Evolutionary conservation across 768 basidiomycete genomes (phyloP), one percentile per base, ranked within the genome.

Genomic region (Mycena indigotica): DNA sequence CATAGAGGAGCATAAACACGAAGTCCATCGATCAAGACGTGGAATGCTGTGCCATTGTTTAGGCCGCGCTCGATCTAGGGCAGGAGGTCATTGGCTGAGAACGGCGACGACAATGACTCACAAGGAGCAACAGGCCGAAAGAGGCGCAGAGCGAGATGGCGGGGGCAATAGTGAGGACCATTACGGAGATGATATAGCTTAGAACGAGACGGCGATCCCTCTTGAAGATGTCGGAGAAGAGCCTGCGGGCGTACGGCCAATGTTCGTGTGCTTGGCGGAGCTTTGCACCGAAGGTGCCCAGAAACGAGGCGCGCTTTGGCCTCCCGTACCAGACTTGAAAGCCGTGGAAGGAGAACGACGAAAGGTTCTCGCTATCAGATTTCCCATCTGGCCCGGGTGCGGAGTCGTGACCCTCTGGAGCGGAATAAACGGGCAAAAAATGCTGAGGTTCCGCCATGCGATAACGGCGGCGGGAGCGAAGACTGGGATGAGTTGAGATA

Each of bases 101-200:
- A 8, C 41, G 41, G 5, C 41, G 8, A 8, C 15, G 13, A 8
- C n/a, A 23, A 5, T 8, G 41, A 44, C 41, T 53, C 38, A 78
- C 70, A 29, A 68, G 46, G 49, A 71, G 64, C 28, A 78, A 53
- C 23, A 77, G 60, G 26, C 64, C 24, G 35, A 69, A 67, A 5
- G 72, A 62, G 23, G 73, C 60, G 46, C 68, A 74, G 6, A 79
- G 63, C 4, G 72, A 70, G 16, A 78, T 39, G 3, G 72, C 73
- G 2, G 71, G 65, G 19, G 70, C 62, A 15, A 72, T 28, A 29
- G 72, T 63, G 17, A 55, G 28, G 76, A 75, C 77, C 5, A 73
- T 4, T 17, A 61, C 64, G 10, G 64, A 69, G 5, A 68, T 28
- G 29, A 73, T 55, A 40, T 73, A 74, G 8, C 54, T 55, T 3